Evolutionary conservation across 2,329 filamentous ascomycete genomes (phyloP).

Genomic region (Arachnomyces sp.): DNA sequence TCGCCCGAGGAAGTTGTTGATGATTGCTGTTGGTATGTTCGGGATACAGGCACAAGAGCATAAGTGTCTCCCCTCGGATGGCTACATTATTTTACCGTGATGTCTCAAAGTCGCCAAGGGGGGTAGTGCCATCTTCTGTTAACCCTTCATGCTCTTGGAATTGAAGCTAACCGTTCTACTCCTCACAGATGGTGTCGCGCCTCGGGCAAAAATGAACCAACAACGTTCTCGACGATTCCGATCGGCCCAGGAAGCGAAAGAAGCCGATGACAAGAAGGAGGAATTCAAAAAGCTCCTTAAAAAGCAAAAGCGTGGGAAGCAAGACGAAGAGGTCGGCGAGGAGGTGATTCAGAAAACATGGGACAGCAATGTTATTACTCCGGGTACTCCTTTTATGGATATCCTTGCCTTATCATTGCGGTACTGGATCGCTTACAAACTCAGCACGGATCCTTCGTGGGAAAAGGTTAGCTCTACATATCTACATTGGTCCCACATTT

Average conservation of each 20-base stretch:
- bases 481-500: not conserved
- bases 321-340: conserved; percentile 53
- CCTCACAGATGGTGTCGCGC: conserved; percentile 76
- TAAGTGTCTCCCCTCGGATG: conserved; percentile 17
- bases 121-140: conserved; percentile 14
- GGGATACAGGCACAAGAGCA: conserved; percentile 8
- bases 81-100: conserved; percentile 20
- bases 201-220: conserved; percentile 99
- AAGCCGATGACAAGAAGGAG: conserved; percentile 85
- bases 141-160: conserved; percentile 1
- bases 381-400: conserved; percentile 98
- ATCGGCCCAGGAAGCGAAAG: conserved; percentile 84
- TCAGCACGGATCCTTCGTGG: conserved; percentile 95
- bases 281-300: conserved; percentile 79
- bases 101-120: conserved; percentile 23
- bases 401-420: conserved; percentile 80
- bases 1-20: conserved; percentile 84
- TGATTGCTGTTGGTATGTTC: conserved; percentile 80
- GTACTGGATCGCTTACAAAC: conserved; percentile 96
- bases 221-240: conserved; percentile 93
- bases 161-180: conserved; percentile 19
- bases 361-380: conserved; percentile 82
- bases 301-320: conserved; percentile 61
- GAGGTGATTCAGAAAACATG: conserved; percentile 76
- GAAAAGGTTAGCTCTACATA: conserved; percentile 48